Percentiles rank a stretch among this genome's conserved stretches.
These are phyloP conservation scores for Coix lacrymajobi DNA, from an alignment of 176 grass and related monocot species.

Conservation along the genomic window DNA sequence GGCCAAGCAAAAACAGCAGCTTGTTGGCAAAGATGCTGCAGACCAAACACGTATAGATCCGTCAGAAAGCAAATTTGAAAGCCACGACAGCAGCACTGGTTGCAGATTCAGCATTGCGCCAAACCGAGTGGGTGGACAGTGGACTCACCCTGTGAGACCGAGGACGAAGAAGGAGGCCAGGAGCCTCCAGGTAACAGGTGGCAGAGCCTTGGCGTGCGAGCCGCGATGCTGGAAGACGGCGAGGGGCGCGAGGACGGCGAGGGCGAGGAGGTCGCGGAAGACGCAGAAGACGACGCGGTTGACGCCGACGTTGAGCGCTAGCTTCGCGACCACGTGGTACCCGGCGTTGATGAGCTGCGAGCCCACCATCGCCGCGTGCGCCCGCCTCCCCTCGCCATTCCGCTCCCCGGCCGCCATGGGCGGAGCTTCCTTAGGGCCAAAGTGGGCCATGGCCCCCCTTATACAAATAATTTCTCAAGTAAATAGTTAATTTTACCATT, in stretches of 20 bases:
- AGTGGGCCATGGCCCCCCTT: too few relatives aligned
- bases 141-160: slow-evolving; percentile 67
- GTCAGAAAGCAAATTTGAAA: slow-evolving; percentile 4
- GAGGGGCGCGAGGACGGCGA: slow-evolving; percentile 57
- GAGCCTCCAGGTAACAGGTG: slow-evolving; percentile 42
- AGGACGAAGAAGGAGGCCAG: slow-evolving; percentile 74
- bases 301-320: slow-evolving; percentile 75
- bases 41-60: not conserved
- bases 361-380: slow-evolving; percentile 61
- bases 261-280: slow-evolving; percentile 69
- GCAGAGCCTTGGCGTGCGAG: slow-evolving; percentile 5
- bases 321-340: slow-evolving; percentile 82
- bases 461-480: too few relatives aligned
- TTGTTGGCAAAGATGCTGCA: slow-evolving; percentile 81
- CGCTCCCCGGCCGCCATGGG: too few relatives aligned
- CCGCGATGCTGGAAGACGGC: slow-evolving; percentile 53
- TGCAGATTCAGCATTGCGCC: not conserved
- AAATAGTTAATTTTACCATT: too few relatives aligned
- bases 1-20: slow-evolving; percentile 75
- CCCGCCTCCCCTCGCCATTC: slow-evolving; percentile 6
- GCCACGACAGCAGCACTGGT: not conserved
- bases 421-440: too few relatives aligned
- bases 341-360: slow-evolving; percentile 59
- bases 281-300: slow-evolving; percentile 85
- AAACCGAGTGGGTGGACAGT: not conserved